Evolutionary conservation across 345 rosid genomes (phyloP), one percentile per base, ranked within the genome.

Genomic region (Hibiscus trionum): DNA sequence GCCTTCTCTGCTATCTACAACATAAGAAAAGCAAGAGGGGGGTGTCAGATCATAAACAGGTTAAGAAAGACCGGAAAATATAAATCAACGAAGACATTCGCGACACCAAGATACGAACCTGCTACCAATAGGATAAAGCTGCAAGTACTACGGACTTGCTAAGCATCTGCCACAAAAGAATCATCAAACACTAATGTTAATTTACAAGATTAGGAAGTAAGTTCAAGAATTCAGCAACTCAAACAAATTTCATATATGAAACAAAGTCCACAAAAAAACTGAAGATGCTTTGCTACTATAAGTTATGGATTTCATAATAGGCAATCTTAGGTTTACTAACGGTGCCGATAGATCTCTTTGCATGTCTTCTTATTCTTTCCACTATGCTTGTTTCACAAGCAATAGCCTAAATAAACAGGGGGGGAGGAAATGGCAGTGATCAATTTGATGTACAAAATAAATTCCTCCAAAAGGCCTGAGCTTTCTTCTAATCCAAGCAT

Each of bases 91-190:
- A 44, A 35, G n/a, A 21, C 7, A 27, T 33, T 47, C 42, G 7
- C 37, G 59, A 50, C 33, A 17, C 37, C 16, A 35, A 70, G 64
- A 59, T 16, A 14, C 71, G 19, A 62, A 80, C 81, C 81, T 77
- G 35, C 72, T 72, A 61, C 24, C 17, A 74, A 69, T 49, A 61
- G 75, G 50, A 75, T 57, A 50, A 63, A 35, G 66, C 56, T 21
- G 70, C 42, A 57, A 50, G 39, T 14, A 61, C 49, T 16, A 50
- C 53, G 16, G 62, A 58, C 33, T 24, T 58, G 62, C 53, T 71
- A 75, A 58, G 79, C 81, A 80, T 75, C 83, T 80, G 79, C 64
- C 21, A 72, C 3, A 14, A 63, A 62, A 71, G 55, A 72, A 56
- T 19, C 15, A 76, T 35, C 44, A 68, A 68, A 50, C 55, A 50